A percentile compares a stretch with the other conserved stretches of the same genome.
Conservation (phyloP, 2,329 filamentous ascomycete species). For the Teratosphaeria destructans region DNA sequence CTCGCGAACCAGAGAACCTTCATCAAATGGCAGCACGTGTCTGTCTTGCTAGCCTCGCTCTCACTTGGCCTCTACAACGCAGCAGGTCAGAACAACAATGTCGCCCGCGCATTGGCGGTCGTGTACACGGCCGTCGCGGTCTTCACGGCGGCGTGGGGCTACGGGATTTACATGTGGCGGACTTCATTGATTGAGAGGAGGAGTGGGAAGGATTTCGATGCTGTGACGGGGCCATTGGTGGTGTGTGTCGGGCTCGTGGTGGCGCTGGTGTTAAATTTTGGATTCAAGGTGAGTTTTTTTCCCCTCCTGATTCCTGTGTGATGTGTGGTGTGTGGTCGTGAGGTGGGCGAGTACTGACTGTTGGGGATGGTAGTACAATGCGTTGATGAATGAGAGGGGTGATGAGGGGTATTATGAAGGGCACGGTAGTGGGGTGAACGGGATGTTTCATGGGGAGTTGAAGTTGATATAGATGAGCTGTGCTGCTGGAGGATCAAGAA, state of each 20-base stretch:
- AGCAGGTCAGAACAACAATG: slow-evolving; percentile 60
- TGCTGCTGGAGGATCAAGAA: too few species aligned
- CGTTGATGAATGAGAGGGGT: too few species aligned
- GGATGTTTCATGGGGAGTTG: too few species aligned
- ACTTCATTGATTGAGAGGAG: slow-evolving; percentile 70
- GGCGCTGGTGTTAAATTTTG: slow-evolving; percentile 78
- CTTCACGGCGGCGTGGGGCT: slow-evolving; percentile 82
- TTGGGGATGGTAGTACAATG: too few species aligned
- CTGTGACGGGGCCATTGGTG: slow-evolving; percentile 70
- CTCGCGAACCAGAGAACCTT: slow-evolving; percentile 97
- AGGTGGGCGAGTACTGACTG: too few species aligned
- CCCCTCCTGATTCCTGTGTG: background rate
- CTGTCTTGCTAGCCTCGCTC: slow-evolving; percentile 72
- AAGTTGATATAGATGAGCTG: too few species aligned
- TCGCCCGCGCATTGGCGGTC: slow-evolving; percentile 70
- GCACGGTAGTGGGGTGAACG: too few species aligned
- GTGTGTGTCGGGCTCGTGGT: slow-evolving; percentile 69
- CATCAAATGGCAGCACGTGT: slow-evolving; percentile 97
- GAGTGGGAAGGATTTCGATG: slow-evolving; percentile 90
- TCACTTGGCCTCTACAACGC: slow-evolving; percentile 83
- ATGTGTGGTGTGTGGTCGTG: too few species aligned
- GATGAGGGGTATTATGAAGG: too few species aligned
- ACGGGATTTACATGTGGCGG: slow-evolving; percentile 66
- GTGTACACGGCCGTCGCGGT: slow-evolving; percentile 72
- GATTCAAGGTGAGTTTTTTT: slow-evolving; percentile 55